These are phyloP conservation scores for Aspergillus luchuensis DNA, from an alignment of 2,329 filamentous ascomycete species.

Conservation along the genomic window DNA sequence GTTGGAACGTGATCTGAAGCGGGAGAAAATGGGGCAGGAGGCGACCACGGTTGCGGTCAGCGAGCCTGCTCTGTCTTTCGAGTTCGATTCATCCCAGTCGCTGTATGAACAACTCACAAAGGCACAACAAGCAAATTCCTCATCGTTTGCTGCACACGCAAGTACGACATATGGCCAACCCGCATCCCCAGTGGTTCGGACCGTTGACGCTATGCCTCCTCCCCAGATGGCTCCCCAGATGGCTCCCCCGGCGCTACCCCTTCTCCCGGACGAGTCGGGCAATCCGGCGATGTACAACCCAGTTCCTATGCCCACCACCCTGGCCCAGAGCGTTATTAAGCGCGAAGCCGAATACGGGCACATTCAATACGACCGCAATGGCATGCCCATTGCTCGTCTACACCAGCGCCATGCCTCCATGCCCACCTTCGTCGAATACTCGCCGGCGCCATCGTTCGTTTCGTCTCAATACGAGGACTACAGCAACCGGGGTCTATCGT, in stretches of 20 bases:
- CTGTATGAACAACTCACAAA: constrained; percentile 99
- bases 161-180: constrained; percentile 68
- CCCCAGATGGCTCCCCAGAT: constrained; percentile 82
- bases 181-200: constrained; percentile 84
- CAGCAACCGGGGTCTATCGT: constrained; percentile 92
- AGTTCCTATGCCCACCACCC: constrained; percentile 68
- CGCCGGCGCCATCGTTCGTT: constrained; percentile 93
- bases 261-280: constrained; percentile 63
- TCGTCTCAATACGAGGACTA: constrained; percentile 99
- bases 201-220: constrained; percentile 87
- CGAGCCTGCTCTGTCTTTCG: constrained; percentile 95
- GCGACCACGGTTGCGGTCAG: constrained; percentile 94
- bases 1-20: constrained; percentile 93
- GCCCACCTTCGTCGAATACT: constrained; percentile 98
- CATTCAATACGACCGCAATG: constrained; percentile 89
- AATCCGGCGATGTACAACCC: constrained; percentile 70
- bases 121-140: constrained; percentile 97
- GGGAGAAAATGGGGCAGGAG: constrained; percentile 99
- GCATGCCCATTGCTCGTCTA: constrained; percentile 76
- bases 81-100: constrained; percentile 98
- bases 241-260: constrained; percentile 64
- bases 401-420: constrained; percentile 98
- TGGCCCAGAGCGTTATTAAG: constrained; percentile 77
- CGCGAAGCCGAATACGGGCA: constrained; percentile 81
- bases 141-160: constrained; percentile 84